phyloP scores from a whole-genome alignment of 257 asterid genomes.

The Solanum piurae region DNA sequence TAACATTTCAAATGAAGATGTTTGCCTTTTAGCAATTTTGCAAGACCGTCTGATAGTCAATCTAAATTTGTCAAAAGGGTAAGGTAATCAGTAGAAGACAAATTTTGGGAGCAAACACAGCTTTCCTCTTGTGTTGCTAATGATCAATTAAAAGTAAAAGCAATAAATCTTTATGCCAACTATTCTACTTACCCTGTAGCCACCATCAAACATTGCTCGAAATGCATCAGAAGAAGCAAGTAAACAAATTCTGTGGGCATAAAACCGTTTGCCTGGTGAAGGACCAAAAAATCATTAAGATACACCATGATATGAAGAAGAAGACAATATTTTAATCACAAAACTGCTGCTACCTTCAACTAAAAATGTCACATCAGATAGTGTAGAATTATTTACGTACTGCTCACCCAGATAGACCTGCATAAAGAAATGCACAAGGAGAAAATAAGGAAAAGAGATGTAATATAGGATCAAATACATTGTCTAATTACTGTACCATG shows the following conservation, averaged over 20 bases:
- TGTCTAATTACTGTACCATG: neutral
- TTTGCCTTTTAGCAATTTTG: neutral
- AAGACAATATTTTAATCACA: neutral
- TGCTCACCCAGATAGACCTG: constrained; percentile 97
- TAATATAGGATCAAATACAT: neutral
- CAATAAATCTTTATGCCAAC: neutral
- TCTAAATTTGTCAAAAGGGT: neutral
- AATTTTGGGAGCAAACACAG: neutral
- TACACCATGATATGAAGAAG: neutral
- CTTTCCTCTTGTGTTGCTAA: neutral
- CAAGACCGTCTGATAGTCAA: neutral
- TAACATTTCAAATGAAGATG: neutral
- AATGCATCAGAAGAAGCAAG: constrained; percentile 99
- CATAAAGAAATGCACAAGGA: constrained; percentile 7
- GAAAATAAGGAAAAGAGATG: neutral
- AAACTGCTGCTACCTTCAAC: constrained; percentile 59
- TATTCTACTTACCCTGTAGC: constrained; percentile 71
- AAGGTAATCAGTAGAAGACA: neutral
- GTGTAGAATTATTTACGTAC: constrained; percentile 77
- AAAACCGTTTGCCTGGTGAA: constrained; percentile 50
- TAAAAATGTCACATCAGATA: constrained; percentile 89
- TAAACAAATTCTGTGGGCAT: constrained; percentile 93
- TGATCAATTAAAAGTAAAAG: neutral
- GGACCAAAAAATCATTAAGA: neutral
- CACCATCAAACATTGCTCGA: constrained; percentile 98